Evolutionary conservation across 1,284 basidiomycete genomes (phyloP), one percentile per base, ranked within the genome.

Genomic region (Golubevia pallescens): DNA sequence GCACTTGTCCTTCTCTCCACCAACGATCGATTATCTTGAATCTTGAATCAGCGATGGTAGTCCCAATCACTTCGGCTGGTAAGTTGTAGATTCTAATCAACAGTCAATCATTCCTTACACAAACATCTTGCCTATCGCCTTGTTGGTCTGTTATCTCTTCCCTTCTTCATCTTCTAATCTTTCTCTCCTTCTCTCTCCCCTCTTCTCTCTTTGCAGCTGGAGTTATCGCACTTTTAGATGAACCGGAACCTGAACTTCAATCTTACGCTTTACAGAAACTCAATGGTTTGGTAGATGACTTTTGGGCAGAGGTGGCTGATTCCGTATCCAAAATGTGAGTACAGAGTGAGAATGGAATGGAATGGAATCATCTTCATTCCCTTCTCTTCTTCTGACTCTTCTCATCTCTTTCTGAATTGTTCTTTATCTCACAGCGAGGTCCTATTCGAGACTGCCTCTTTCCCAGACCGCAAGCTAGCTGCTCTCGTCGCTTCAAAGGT

Each of bases 221-320:
- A 63, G 77, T 85, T 56, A 70, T 82, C 62, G 75, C 83, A 13
- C 72, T 85, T 58, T 73, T 85, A 55, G 77, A 84, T 58, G 83
- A 85, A 69, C 68, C 79, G 28, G 81, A 85, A 58, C 69, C 75
- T 8, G 80, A 84, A 65, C 74, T 85, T 42, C 78, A 81, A 69
- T 73, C 75, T 2, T 84, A 84, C 64, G 83, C 83, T 0, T 73
- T 85, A 62, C 70, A 78, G 61, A 78, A 81, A 63, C 78, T 85
- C 61, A 73, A 85, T 59, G 67, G 68, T 28, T 66, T 82, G 20
- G 83, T 85, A 1, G 73, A 80, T 58, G 74, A 77, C 23, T 84
- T 81, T 70, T 85, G 83, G 83, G 75, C 83, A 7, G 83, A 85
- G 63, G 81, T 85, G 38, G 81, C 83, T 55, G 83, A 85, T 66